Evolutionary conservation across 2,329 filamentous ascomycete genomes (phyloP), one percentile per base, ranked within the genome.

Genomic region (Aspergillus intermedius): DNA sequence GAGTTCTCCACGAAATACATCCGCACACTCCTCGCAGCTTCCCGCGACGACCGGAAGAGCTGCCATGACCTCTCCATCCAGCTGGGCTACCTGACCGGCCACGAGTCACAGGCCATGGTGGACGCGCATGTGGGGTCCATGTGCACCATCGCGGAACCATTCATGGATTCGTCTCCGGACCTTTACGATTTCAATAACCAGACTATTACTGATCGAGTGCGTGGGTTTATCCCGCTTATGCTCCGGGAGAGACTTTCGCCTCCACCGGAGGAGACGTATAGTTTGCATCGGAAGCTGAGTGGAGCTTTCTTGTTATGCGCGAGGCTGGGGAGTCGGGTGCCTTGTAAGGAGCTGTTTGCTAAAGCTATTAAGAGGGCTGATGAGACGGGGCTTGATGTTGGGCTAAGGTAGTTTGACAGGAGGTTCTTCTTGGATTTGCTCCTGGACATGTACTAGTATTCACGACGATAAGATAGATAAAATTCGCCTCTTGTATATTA

Each of bases 251-350:
- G 93, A 32, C 73, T 98, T 17, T 83, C 88, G 13, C 91, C 93
- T 21, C 93, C 94, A 21, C 93, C 93, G 0, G 94, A 98, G 72
- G 93, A 98, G 76, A 98, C 93, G 46, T 98, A 98, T 65, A 91
- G 86, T 65, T 71, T 98, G 61, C 93, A 98, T 70, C 81, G 93
- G 52, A 98, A 98, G 74, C 73, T 98, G 47, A 95, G 90, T 66
- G 93, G 93, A 0, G 94, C 93, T 0, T 98, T 98, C 65, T 70
- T 98, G 61, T 76, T 98, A 15, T 98, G 93, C 68, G 91, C 93
- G 0, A 80, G 83, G 56, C 67, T 98, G 51, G 90, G 88, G 3
- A 95, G 89, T 66, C 79, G 82, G 54, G 91, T 98, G 2, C 76
- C 77, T 49, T 96, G 91, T 60, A 81, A 86, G 54, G 83, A 87